A percentile compares a stretch with the other conserved stretches of the same genome.
Evolutionary conservation across 2,329 filamentous ascomycete species (phyloP).

Genomic region (Xylaria arbuscula): DNA sequence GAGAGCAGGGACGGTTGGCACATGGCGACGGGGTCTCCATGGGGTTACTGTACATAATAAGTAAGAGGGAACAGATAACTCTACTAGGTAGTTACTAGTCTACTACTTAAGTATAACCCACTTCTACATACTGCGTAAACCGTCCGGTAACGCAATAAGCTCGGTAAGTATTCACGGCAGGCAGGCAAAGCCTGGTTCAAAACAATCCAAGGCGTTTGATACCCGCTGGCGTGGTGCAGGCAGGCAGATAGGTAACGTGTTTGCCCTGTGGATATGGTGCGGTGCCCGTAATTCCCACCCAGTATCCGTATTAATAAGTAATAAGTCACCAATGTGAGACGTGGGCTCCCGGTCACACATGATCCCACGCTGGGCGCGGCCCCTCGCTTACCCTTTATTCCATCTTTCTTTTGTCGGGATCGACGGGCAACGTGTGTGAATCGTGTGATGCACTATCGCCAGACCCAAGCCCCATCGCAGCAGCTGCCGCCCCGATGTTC

Average conservation of each 20-base stretch:
- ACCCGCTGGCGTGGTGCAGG: too few species aligned
- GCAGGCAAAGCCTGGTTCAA: too few species aligned
- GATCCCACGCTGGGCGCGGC: too few species aligned
- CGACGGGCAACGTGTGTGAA: neutral
- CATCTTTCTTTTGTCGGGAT: slow-evolving; percentile 2
- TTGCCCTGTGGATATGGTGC: neutral
- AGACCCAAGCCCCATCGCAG: neutral
- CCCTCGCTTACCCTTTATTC: neutral
- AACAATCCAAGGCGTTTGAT: too few species aligned
- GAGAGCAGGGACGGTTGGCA: neutral
- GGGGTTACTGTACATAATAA: too few species aligned
- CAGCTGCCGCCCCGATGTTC: neutral
- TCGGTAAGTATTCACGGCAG: too few species aligned
- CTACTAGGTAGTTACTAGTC: neutral
- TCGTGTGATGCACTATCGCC: neutral
- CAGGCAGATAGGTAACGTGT: neutral
- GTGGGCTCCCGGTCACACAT: too few species aligned
- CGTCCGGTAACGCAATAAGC: too few species aligned
- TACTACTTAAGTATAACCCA: neutral
- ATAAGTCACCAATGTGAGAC: neutral
- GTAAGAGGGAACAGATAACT: too few species aligned
- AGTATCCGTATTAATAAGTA: neutral
- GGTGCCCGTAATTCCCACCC: too few species aligned
- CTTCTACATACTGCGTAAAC: neutral
- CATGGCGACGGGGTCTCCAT: neutral